Base-by-base conservation (phyloP, 495 filamentous ascomycete species). In the Rhizodiscina lignyota region DNA sequence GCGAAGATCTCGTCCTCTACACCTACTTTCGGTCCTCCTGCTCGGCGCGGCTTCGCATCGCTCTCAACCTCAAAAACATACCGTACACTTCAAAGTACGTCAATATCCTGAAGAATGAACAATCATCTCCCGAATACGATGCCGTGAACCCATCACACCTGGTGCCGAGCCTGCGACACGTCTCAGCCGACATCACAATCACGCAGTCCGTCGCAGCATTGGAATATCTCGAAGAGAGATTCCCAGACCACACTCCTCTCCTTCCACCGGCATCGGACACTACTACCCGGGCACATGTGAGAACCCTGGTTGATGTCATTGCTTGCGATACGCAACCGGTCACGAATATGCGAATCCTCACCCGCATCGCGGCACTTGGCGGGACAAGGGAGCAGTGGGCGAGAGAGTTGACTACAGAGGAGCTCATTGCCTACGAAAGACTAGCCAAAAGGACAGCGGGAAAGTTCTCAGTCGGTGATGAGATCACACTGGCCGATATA, bases 211-310 rank as follows among this genome's bases (percentile, higher is more conserved):
- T 70, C 34, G 59, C 67, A 1, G 61, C 61, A 6, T 58, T 72
- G 8, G 63, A 70, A 47, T 72, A 64, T 40, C 56, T 72, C 17
- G 64, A 68, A 24, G 66, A 70, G 36, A 47, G 47, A n/a, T 58
- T 49, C 46, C 54, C 61, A 4, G 18, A 32, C 15, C 38, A 18
- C 22, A 40, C 21, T 23, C 43, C 16, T 30, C 45, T 4, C 12
- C 57, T 69, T 0, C 66, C 66, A 5, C 44, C 43, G 0, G 0
- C 15, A 0, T 40, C 45, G 0, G 44, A 64, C 26, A 46, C 58
- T 0, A 34, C 40, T 4, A 19, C 30, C 4, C 49, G 65, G 15
- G 65, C 62, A 0, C 35, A 48, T 3, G 63, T 63, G 4, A 53
- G 63, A 19, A 56, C 55, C 21, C 46, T 70, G 4, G 45, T 59